Evolutionary conservation across 495 filamentous ascomycete genomes (phyloP), one percentile per base, ranked within the genome.

Genomic region (Penicillium silybi): DNA sequence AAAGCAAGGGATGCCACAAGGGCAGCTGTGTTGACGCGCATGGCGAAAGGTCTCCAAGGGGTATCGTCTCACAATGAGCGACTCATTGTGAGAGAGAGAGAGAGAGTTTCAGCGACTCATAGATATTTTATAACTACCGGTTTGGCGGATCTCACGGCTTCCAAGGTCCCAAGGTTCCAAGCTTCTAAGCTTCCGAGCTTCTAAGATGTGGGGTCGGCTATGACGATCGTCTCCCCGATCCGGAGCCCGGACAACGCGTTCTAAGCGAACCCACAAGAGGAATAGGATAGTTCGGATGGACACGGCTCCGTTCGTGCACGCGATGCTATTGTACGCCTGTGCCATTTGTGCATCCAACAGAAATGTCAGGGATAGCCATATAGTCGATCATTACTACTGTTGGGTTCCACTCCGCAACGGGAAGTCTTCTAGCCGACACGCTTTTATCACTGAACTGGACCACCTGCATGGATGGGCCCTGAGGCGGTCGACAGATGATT

Each of bases 1-100:
- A 56, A 40, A 13, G 46, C 38, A 13, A 60, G 34, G 9, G 48
- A 46, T 15, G 43, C 55, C 41, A 41, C 18, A 39, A 55, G 17
- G 37, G 56, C 48, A 20, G 34, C 32, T 19, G 52, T 13, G 11
- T 39, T 45, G 32, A 56, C 38, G 15, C 47, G 49, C 62, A 65
- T 64, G 9, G 3, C 32, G 34, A 1, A 26, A 5, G 29, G 6
- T 4, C 25, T 34, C 4, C 2, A 32, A 27, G 42, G 6, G 11
- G 29, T 32, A 10, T 32, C 1, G 8, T 32, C 10, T 15, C 8
- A 15, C 11, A 11, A 15, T 3, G n/a, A 4, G 45, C 45, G 9
- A 47, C 1, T 19, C 29, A 3, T 32, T 32, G 3, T 11, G 1
- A 0, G n/a, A n/a, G n/a, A n/a, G n/a, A n/a, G n/a, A n/a, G n/a